Percentiles rank a stretch among this genome's conserved stretches.
phyloP scores from a whole-genome alignment of 768 basidiomycete genomes.

The Glaciozyma antarctica region DNA sequence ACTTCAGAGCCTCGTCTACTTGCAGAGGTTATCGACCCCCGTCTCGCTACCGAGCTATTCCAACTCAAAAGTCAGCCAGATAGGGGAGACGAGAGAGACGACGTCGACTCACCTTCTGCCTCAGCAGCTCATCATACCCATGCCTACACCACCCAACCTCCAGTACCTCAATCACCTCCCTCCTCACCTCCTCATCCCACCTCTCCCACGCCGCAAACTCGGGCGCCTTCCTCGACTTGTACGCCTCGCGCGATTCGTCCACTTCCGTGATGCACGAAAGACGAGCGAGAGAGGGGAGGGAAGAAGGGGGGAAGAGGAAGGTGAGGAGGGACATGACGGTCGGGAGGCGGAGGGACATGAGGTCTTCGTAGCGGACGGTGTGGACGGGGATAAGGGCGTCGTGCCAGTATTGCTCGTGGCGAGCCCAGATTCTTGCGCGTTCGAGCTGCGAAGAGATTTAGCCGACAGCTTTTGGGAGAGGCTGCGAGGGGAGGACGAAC shows the following conservation, averaged over 20 bases:
- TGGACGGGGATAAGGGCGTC: not conserved
- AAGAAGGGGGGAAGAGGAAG: not conserved
- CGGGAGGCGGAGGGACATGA: not conserved
- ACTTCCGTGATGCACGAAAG: not conserved
- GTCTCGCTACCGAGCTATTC: too few species aligned
- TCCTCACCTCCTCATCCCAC: not conserved
- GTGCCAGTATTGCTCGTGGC: not conserved
- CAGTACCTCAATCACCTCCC: not conserved
- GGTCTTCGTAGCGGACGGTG: not conserved
- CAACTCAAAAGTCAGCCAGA: too few species aligned
- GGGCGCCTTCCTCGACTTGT: not conserved
- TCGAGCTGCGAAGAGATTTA: not conserved
- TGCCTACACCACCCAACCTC: too few species aligned
- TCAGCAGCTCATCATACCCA: too few species aligned
- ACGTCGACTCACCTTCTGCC: too few species aligned
- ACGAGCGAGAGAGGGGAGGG: not conserved
- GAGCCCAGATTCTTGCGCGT: not conserved
- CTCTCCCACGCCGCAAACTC: not conserved
- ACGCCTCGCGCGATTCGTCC: constrained; percentile 2
- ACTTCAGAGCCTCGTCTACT: too few species aligned
- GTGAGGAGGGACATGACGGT: not conserved
- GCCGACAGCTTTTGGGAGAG: not conserved
- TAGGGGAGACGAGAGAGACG: too few species aligned
- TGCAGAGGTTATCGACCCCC: too few species aligned
- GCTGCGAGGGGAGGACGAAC: not conserved